A percentile compares a stretch with the other conserved stretches of the same genome.
These are phyloP conservation scores for Xylaria venustula DNA, from an alignment of 495 filamentous ascomycete genomes.

Conservation along the genomic window DNA sequence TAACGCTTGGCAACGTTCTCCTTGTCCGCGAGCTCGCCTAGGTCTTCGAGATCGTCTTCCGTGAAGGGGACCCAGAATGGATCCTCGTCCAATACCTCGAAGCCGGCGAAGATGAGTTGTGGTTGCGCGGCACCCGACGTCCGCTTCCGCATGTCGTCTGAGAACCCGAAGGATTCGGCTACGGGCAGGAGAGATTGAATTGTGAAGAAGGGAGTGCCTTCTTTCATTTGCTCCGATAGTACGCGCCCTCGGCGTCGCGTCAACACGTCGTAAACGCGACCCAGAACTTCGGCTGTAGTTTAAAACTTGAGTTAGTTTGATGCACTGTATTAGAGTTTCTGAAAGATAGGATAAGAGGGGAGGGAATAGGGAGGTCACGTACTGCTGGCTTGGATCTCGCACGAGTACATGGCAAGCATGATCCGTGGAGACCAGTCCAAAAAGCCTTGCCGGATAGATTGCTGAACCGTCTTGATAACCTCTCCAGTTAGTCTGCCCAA, in stretches of 20 bases:
- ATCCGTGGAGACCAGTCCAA: constrained; percentile 93
- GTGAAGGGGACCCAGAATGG: constrained; percentile 97
- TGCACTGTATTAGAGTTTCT: constrained; percentile 2
- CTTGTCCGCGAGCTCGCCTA: constrained; percentile 86
- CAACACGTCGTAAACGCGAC: constrained; percentile 89
- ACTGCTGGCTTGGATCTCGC: constrained; percentile 95
- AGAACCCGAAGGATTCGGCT: constrained; percentile 92
- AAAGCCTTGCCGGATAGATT: constrained; percentile 83
- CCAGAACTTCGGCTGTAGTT: constrained; percentile 78
- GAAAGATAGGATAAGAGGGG: too few relatives aligned
- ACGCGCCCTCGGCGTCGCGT: constrained; percentile 88
- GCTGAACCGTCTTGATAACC: constrained; percentile 81
- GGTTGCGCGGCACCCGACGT: constrained; percentile 88
- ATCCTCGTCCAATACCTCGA: constrained; percentile 86
- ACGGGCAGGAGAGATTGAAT: constrained; percentile 84
- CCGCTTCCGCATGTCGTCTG: constrained; percentile 91
- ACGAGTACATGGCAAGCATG: constrained; percentile 96
- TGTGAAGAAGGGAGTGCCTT: constrained; percentile 94
- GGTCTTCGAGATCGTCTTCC: constrained; percentile 93
- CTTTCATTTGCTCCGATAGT: constrained; percentile 85
- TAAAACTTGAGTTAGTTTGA: neutral
- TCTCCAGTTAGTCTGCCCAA: constrained; percentile 87
- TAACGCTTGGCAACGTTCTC: constrained; percentile 96
- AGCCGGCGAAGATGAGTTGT: constrained; percentile 90
- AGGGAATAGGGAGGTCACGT: constrained; percentile 30